Evolutionary conservation across 805 yeast genomes (phyloP).

Genomic region (Monosporozyma aquatica): DNA sequence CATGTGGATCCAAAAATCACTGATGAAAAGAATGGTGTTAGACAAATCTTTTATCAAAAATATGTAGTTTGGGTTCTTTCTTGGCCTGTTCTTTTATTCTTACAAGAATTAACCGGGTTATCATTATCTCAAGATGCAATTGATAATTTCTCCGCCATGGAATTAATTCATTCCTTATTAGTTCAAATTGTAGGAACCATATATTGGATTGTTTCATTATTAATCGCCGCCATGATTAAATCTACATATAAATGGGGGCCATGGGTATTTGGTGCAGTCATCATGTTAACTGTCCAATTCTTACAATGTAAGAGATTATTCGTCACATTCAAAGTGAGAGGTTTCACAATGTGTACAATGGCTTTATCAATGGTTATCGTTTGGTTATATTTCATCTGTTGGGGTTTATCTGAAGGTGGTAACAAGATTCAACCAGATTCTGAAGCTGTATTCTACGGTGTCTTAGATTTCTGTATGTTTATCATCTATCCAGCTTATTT

Average conservation of each 20-base stretch:
- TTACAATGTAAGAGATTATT: constrained; percentile 23
- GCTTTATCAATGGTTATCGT: constrained; percentile 13
- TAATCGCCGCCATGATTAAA: constrained; percentile 36
- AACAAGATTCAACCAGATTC: constrained; percentile 50
- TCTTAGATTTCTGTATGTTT: constrained; percentile 43
- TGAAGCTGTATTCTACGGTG: constrained; percentile 51
- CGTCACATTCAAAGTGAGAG: constrained; percentile 14
- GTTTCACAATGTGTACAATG: constrained; percentile 19
- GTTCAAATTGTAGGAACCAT: constrained; percentile 38
- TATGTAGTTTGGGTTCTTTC: constrained; percentile 52
- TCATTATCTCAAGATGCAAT: constrained; percentile 18
- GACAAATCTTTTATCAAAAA: constrained; percentile 51
- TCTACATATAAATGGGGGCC: constrained; percentile 59
- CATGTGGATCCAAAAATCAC: constrained; percentile 22
- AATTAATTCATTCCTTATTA: constrained; percentile 7
- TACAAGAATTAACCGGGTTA: constrained; percentile 18
- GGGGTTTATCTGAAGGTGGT: constrained; percentile 46
- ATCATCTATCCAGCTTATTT: constrained; percentile 25
- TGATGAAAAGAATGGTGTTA: constrained; percentile 25
- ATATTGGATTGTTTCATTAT: constrained; percentile 37
- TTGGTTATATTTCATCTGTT: constrained; percentile 21
- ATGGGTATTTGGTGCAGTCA: constrained; percentile 56
- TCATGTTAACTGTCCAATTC: constrained; percentile 34
- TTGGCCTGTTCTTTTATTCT: constrained; percentile 37
- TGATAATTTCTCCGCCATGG: constrained; percentile 30